phyloP scores from a whole-genome alignment of 2,329 filamentous ascomycete genomes.

The Sporothrix pseudoabietina region DNA sequence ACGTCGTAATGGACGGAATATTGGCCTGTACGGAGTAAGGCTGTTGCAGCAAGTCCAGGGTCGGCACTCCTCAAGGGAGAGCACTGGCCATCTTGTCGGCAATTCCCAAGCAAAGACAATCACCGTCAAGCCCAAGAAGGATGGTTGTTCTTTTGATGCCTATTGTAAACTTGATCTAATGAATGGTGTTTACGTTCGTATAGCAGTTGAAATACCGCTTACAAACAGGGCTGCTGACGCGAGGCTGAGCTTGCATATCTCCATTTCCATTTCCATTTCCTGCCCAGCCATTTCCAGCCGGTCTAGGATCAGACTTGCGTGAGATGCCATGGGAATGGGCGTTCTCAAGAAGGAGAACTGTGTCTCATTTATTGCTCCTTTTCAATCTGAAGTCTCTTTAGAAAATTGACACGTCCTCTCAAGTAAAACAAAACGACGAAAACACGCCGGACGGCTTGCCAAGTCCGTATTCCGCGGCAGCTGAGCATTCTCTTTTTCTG shows the following conservation, averaged over 20 bases:
- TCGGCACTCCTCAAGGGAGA: too few species aligned
- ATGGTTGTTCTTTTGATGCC: background rate
- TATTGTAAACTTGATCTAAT: too few species aligned
- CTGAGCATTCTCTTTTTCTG: background rate
- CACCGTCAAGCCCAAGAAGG: too few species aligned
- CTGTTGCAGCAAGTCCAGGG: too few species aligned
- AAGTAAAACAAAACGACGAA: background rate
- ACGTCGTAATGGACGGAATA: too few species aligned
- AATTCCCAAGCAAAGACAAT: too few species aligned
- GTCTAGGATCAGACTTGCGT: background rate
- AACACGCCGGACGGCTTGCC: background rate
- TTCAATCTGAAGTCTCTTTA: background rate
- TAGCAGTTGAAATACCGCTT: too few species aligned
- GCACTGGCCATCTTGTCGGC: too few species aligned
- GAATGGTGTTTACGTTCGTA: too few species aligned
- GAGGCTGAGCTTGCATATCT: background rate
- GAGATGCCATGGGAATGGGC: background rate
- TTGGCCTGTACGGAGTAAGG: too few species aligned
- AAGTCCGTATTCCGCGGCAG: slow-evolving; percentile 1
- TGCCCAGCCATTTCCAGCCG: background rate
- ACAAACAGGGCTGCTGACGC: background rate
- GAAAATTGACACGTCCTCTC: background rate
- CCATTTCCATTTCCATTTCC: too few species aligned
- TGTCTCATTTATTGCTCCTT: background rate
- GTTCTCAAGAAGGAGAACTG: background rate